Conservation (phyloP, 2,329 filamentous ascomycete genomes). For the Simplicillium aogashimaense region DNA sequence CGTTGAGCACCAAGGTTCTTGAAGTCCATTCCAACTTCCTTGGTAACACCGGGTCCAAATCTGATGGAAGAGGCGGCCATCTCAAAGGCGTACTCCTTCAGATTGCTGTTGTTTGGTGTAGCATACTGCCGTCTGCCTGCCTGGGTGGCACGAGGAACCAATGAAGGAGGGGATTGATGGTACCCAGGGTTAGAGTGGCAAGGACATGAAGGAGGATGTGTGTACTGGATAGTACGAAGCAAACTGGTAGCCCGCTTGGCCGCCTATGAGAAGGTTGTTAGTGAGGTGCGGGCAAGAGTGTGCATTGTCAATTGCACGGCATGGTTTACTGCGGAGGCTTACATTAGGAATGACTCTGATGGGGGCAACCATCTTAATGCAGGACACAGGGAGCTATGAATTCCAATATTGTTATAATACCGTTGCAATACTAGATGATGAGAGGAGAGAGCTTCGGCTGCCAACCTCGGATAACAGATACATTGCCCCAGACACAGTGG, state of each 20-base stretch:
- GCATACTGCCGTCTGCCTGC: slow-evolving; percentile 45
- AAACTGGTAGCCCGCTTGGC: slow-evolving; percentile 59
- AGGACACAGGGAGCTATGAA: neutral
- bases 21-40: slow-evolving; percentile 97
- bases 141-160: slow-evolving; percentile 36
- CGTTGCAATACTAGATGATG: too few species aligned
- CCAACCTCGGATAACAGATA: too few species aligned
- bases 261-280: slow-evolving; percentile 26
- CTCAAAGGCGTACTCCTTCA: slow-evolving; percentile 97
- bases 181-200: slow-evolving; percentile 85
- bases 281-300: neutral
- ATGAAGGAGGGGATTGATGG: slow-evolving; percentile 53
- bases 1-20: slow-evolving; percentile 79
- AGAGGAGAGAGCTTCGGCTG: too few species aligned
- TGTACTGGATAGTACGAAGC: slow-evolving; percentile 83
- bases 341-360: slow-evolving; percentile 24
- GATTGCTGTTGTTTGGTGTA: slow-evolving; percentile 50
- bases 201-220: slow-evolving; percentile 78
- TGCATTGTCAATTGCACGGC: neutral
- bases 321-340: slow-evolving; percentile 8
- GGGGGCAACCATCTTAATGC: slow-evolving; percentile 8
- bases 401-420: too few species aligned
- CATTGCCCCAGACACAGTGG: too few species aligned
- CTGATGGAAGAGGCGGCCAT: slow-evolving; percentile 94
- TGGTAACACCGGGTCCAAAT: slow-evolving; percentile 86